Evolutionary conservation across 176 grass and related monocot genomes (phyloP).

Genomic region (Oryza meyeriana): DNA sequence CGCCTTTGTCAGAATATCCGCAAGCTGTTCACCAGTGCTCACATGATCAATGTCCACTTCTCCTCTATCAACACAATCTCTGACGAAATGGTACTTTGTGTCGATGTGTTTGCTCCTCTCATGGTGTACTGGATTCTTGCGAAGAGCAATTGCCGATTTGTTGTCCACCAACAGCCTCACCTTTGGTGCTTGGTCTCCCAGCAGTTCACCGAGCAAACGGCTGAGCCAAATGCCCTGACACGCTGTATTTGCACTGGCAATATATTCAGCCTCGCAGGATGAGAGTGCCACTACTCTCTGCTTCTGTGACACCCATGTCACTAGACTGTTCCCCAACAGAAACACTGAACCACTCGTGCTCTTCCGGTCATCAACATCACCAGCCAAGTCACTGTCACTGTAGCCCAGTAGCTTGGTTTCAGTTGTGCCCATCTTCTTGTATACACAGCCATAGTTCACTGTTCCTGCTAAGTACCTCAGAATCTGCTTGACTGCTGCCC

Average conservation of each 20-base stretch:
- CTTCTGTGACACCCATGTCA: background rate
- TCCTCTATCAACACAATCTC: background rate
- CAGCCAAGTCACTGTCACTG: background rate
- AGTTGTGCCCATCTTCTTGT: no score
- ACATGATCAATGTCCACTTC: no score
- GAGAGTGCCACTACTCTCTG: background rate
- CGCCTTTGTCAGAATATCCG: no score
- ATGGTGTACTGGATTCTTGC: background rate
- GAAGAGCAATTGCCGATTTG: background rate
- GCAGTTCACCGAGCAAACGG: background rate
- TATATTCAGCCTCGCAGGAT: background rate
- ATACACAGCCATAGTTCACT: no score
- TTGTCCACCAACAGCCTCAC: background rate
- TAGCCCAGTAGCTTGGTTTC: no score
- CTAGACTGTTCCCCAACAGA: background rate
- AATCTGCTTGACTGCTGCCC: no score
- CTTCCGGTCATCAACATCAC: background rate
- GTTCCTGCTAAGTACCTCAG: no score
- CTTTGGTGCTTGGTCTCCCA: background rate
- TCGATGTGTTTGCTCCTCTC: background rate
- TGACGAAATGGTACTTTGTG: background rate
- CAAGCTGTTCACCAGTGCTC: no score
- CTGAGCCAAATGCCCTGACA: background rate
- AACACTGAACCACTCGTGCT: background rate
- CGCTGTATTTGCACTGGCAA: background rate